phyloP scores from a whole-genome alignment of 2,329 filamentous ascomycete species.

The Alternaria consortialis region DNA sequence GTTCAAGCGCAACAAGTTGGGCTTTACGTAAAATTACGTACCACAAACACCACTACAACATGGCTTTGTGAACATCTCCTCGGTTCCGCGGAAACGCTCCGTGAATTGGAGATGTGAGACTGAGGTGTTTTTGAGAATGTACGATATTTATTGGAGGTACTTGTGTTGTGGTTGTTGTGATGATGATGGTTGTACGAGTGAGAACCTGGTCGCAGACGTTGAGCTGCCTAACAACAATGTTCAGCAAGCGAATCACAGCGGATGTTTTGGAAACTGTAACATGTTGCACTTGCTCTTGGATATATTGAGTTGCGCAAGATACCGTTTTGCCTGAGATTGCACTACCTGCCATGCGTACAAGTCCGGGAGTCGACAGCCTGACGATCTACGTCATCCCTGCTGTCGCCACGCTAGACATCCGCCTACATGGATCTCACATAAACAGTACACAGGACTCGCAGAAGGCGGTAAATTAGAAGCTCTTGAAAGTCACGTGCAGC shows the following conservation, averaged over 20 bases:
- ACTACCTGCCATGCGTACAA: background rate
- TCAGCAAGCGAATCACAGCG: background rate
- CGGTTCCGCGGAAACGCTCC: slow-evolving; percentile 14
- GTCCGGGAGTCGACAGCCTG: background rate
- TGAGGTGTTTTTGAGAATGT: background rate
- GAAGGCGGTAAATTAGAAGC: background rate
- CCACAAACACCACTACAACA: slow-evolving; percentile 6
- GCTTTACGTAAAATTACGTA: slow-evolving; percentile 23
- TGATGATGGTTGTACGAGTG: background rate
- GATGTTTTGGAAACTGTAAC: background rate
- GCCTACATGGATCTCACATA: background rate
- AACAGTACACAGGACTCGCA: background rate
- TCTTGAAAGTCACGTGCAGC: background rate
- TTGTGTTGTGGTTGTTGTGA: background rate
- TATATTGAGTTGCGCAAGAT: background rate
- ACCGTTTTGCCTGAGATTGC: background rate
- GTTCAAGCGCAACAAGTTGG: slow-evolving; percentile 3
- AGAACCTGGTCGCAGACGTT: background rate
- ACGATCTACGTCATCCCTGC: background rate
- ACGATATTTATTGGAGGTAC: background rate
- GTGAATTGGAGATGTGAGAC: background rate
- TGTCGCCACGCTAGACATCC: background rate
- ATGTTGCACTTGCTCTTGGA: background rate
- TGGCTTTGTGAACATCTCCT: slow-evolving; percentile 14
- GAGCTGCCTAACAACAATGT: background rate